Evolutionary conservation across 2,329 filamentous ascomycete species (phyloP).

Genomic region (Verticillium alfalfae): DNA sequence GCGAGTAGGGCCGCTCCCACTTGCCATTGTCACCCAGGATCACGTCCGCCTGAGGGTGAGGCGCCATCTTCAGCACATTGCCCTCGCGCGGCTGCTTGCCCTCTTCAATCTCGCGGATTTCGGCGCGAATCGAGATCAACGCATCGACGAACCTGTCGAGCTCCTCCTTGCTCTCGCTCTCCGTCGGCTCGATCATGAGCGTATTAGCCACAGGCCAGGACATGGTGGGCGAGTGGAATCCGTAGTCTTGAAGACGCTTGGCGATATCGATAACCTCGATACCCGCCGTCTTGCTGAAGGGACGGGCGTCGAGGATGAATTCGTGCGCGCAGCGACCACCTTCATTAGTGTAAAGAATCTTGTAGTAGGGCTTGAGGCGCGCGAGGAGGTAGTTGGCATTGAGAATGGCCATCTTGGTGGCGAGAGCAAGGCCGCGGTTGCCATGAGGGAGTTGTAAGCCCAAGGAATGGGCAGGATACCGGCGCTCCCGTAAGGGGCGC

Average conservation of each 20-base stretch:
- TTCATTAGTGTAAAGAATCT: conserved; percentile 88
- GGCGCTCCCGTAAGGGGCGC: conserved; percentile 80
- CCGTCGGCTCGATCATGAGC: conserved; percentile 96
- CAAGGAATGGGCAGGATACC: conserved; percentile 92
- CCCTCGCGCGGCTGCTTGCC: conserved; percentile 67
- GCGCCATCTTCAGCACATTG: conserved; percentile 85
- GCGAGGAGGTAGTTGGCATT: conserved; percentile 97
- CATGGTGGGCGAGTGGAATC: conserved; percentile 97
- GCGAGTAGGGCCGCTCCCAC: conserved; percentile 78
- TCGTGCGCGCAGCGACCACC: conserved; percentile 90
- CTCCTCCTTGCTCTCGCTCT: conserved; percentile 87
- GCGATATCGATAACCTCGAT: conserved; percentile 92
- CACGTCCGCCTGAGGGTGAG: conserved; percentile 79
- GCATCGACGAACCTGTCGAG: conserved; percentile 91
- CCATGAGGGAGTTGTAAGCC: conserved; percentile 95
- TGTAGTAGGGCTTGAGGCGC: conserved; percentile 78
- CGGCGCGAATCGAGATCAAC: conserved; percentile 75
- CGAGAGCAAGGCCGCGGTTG: conserved; percentile 73
- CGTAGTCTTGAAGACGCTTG: conserved; percentile 94
- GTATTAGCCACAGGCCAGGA: conserved; percentile 93
- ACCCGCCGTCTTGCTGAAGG: conserved; percentile 76
- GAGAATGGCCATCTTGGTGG: conserved; percentile 86
- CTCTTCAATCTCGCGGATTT: conserved; percentile 79
- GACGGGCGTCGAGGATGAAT: conserved; percentile 87
- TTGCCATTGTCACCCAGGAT: conserved; percentile 53